These are phyloP conservation scores for Casuarina equisetifolia DNA, from an alignment of 306 rosid genomes.

Conservation along the genomic window DNA sequence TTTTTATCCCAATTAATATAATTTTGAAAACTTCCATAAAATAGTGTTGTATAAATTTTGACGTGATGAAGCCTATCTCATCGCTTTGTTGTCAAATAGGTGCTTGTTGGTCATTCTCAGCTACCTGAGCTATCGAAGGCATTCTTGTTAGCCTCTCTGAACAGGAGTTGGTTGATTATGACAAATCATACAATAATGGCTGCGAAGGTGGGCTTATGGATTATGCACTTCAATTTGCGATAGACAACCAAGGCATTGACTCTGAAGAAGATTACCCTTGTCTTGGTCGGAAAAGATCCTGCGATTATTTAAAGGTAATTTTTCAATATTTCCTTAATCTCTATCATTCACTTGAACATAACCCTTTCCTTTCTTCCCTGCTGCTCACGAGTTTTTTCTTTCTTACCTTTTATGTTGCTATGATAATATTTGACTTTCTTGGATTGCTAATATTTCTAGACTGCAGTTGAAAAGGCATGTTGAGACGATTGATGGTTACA, in stretches of 20 bases:
- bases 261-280: constrained; percentile 80
- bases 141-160: constrained; percentile 87
- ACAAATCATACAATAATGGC: constrained; percentile 60
- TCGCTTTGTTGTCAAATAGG: constrained; percentile 44
- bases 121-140: constrained; percentile 94
- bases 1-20: too few species aligned
- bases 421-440: background rate
- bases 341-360: background rate
- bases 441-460: constrained; percentile 3
- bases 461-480: constrained; percentile 65
- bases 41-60: background rate
- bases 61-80: background rate
- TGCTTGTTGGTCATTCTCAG: constrained; percentile 93
- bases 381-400: background rate
- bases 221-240: constrained; percentile 68
- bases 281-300: constrained; percentile 40
- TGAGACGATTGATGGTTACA: constrained; percentile 81
- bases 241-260: constrained; percentile 76
- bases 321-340: background rate
- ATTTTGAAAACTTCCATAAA: too few species aligned
- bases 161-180: constrained; percentile 86
- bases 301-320: constrained; percentile 63
- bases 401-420: background rate
- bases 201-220: constrained; percentile 91
- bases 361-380: background rate